A percentile compares a stretch with the other conserved stretches of the same genome.
These are phyloP conservation scores for Brettanomyces custersianus DNA, from an alignment of 805 yeast species.

Conservation along the genomic window DNA sequence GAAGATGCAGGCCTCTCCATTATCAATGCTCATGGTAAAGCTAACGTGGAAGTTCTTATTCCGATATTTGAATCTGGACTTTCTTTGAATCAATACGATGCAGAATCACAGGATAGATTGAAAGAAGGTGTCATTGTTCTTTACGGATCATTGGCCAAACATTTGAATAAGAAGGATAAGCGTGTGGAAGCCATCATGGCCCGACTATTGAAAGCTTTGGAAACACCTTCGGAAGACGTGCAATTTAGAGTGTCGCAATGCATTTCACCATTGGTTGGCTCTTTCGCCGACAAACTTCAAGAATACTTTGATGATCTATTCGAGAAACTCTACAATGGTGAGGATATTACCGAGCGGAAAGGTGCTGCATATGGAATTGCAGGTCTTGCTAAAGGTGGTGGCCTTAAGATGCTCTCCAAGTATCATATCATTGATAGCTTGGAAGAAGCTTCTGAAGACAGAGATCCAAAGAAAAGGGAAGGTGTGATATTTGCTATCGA, in stretches of 20 bases:
- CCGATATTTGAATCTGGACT: constrained; percentile 73
- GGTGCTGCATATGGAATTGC: constrained; percentile 97
- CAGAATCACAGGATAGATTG: constrained; percentile 47
- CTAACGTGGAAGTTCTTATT: constrained; percentile 61
- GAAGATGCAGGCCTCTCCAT: constrained; percentile 83
- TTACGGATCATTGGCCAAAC: constrained; percentile 87
- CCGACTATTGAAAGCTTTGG: constrained; percentile 63
- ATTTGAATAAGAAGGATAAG: constrained; percentile 56
- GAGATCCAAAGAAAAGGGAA: constrained; percentile 65
- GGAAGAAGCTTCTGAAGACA: constrained; percentile 81
- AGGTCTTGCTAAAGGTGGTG: constrained; percentile 86
- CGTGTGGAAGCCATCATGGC: constrained; percentile 60
- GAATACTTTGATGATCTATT: constrained; percentile 50
- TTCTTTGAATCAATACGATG: constrained; percentile 37
- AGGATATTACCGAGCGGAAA: constrained; percentile 47
- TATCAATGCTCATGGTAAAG: constrained; percentile 56
- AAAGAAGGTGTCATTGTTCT: constrained; percentile 77
- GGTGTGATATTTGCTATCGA: constrained; percentile 84
- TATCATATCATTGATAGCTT: constrained; percentile 69
- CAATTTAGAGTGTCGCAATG: constrained; percentile 83
- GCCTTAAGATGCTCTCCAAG: constrained; percentile 67
- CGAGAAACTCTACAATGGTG: constrained; percentile 47
- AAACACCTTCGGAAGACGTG: constrained; percentile 83
- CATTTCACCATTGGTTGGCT: constrained; percentile 69
- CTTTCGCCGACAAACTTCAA: constrained; percentile 42